Evolutionary conservation across 1,284 basidiomycete genomes (phyloP), one percentile per base, ranked within the genome.

Genomic region (Ceratobasidium sp.): DNA sequence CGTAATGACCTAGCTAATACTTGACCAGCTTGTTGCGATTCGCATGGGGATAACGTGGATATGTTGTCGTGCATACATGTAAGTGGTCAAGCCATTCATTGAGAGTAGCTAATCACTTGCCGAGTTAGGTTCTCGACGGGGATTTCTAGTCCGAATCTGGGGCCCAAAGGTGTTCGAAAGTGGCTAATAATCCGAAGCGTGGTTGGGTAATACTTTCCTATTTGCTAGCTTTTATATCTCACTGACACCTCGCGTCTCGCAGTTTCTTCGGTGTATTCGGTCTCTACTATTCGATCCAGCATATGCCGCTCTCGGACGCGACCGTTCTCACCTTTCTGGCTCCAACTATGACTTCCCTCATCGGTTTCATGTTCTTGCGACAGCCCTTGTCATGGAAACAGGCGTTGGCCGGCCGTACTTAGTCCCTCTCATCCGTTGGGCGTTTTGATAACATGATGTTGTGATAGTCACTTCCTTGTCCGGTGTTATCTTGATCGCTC

Each of bases 311-410:
- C 28, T 75, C 74, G n/a, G 74, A 75, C 46, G 61, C 71, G 4
- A 72, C 71, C 9, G 71, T 64, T 16, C 72, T 75, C 16, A 72
- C 73, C 1, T 75, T 75, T 23, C 75, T 96, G 8, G 80, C 86
- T 0, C 93, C 93, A 0, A 85, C 89, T 72, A 83, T 85, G 10
- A 92, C 91, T 0, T 88, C 87, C 0, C 78, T 93, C 18, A 81
- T 89, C 1, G 92, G 89, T 0, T 87, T 86, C 5, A 73, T 93
- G 1, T 82, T 94, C 30, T 82, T 96, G 8, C 84, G 85, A 18
- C 93, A 95, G 78, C 81, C 79, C 0, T 88, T 92, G 75, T 84
- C 85, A 0, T 79, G 80, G 59, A 84, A 82, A 73, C 88, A 94
- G 78, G 74, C 79, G 1, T 21, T 81, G 0, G 81, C 83, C 0